Base-by-base conservation (phyloP, 73 alveolate genomes). In the Loxodes magnus region DNA sequence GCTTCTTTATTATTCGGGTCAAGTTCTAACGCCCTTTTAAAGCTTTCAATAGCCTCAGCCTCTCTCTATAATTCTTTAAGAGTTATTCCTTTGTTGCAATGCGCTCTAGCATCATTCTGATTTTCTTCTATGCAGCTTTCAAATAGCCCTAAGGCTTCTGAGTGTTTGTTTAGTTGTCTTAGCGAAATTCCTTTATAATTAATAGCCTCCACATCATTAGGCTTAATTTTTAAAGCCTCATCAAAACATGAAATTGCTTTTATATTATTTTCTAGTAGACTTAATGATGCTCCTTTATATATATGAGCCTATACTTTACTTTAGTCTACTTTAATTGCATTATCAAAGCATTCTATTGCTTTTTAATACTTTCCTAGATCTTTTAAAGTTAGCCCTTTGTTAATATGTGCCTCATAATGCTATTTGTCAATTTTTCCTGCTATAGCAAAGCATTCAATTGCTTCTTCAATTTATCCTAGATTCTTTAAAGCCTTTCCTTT, bases 221-320 rank as follows among this genome's bases (percentile, higher is more conserved):
- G n/a, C n/a, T n/a, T n/a, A n/a, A n/a, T n/a, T n/a, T n/a, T n/a
- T n/a, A n/a, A n/a, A n/a, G n/a, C n/a, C n/a, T n/a, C n/a, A n/a
- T n/a, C n/a, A 31, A 50, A 70, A 21, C 51, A 51, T 70, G 57
- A 50, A 21, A 56, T 35, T 1, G 84, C 77, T 23, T 67, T 63
- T 52, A 42, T 34, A 42, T 42, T 33, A 19, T 67, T 39, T 14
- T 67, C 56, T 42, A 52, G 30, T 25, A 55, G 43, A 14, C 25
- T 38, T 4, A 53, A 42, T n/a, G 66, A 52, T 21, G 39, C 33
- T 7, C 72, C 72, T 39, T 55, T 33, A n/a, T 33, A 12, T n/a
- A n/a, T 33, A 33, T 33, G 14, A n/a, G 2, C 43, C 14, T 12
- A 1, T n/a, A n/a, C 3, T n/a, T 1, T 0, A 16, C 2, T 1